Percentiles rank a stretch among this genome's conserved stretches.
Evolutionary conservation across 371 early-diverging fungal genomes (phyloP).

Genomic region (Rhizopus arrhizus): DNA sequence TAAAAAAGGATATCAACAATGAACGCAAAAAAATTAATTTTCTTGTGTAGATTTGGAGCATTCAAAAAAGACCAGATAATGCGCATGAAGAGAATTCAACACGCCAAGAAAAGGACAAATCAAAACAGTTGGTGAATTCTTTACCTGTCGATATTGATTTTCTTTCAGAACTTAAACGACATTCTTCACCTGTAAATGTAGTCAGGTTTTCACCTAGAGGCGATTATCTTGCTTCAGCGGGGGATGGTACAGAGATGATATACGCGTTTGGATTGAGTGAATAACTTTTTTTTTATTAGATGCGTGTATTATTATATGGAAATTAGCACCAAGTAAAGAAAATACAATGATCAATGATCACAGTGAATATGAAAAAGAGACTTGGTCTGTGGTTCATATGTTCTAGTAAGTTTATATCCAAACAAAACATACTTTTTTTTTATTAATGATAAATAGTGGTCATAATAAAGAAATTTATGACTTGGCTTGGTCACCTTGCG

Average conservation of each 20-base stretch:
- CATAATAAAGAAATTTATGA: slow-evolving; percentile 84
- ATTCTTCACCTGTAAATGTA: slow-evolving; percentile 89
- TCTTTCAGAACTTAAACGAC: slow-evolving; percentile 81
- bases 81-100: not conserved
- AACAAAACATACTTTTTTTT: not conserved
- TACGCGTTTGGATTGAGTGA: not conserved
- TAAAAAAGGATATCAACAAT: not conserved
- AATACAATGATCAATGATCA: slow-evolving; percentile 37
- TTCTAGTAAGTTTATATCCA: slow-evolving; percentile 41
- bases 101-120: slow-evolving; percentile 13
- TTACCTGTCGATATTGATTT: slow-evolving; percentile 74
- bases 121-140: slow-evolving; percentile 34
- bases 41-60: slow-evolving; percentile 69
- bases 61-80: slow-evolving; percentile 32
- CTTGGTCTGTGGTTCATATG: slow-evolving; percentile 62
- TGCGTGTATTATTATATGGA: slow-evolving; percentile 87
- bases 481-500: slow-evolving; percentile 94
- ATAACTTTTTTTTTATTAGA: slow-evolving; percentile 47
- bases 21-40: not conserved
- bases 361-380: slow-evolving; percentile 48
- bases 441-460: slow-evolving; percentile 35
- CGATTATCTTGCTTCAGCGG: slow-evolving; percentile 82
- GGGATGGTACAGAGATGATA: slow-evolving; percentile 70
- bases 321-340: slow-evolving; percentile 36
- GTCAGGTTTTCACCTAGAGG: slow-evolving; percentile 90